A percentile compares a stretch with the other conserved stretches of the same genome.
Evolutionary conservation across 2,329 filamentous ascomycete genomes (phyloP).

Genomic region (Pseudocercospora fijiensis): DNA sequence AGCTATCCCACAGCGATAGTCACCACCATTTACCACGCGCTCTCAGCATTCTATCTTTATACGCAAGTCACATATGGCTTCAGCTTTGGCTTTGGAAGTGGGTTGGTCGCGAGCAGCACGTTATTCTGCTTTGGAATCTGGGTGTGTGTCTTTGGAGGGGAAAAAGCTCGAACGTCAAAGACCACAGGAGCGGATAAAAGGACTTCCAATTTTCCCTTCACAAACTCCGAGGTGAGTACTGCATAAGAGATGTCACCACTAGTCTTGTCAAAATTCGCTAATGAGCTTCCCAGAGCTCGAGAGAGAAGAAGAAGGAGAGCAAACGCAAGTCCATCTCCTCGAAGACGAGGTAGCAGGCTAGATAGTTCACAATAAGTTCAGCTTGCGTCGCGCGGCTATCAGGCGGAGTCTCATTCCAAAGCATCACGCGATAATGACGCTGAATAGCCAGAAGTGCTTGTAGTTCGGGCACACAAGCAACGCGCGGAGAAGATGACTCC

Average conservation of each 20-base stretch:
- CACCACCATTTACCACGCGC: conserved; percentile 65
- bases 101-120: conserved; percentile 56
- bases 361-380: neutral
- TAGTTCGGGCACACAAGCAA: neutral
- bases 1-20: conserved; percentile 63
- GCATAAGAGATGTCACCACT: neutral
- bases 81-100: conserved; percentile 58
- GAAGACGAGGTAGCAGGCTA: conserved; percentile 21
- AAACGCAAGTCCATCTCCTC: conserved; percentile 30
- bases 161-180: conserved; percentile 56
- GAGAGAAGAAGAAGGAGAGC: conserved; percentile 35
- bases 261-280: neutral
- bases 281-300: conserved; percentile 23
- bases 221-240: conserved; percentile 45
- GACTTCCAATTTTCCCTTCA: conserved; percentile 65
- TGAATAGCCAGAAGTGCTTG: neutral
- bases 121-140: conserved; percentile 65
- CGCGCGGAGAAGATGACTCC: neutral
- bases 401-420: neutral
- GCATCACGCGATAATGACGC: neutral
- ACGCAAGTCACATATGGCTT: conserved; percentile 59
- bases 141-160: conserved; percentile 61
- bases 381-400: neutral
- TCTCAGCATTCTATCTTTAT: conserved; percentile 66
- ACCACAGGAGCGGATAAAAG: conserved; percentile 67